Evolutionary conservation across 2,329 filamentous ascomycete species (phyloP).

Genomic region (Alternaria brassicae): DNA sequence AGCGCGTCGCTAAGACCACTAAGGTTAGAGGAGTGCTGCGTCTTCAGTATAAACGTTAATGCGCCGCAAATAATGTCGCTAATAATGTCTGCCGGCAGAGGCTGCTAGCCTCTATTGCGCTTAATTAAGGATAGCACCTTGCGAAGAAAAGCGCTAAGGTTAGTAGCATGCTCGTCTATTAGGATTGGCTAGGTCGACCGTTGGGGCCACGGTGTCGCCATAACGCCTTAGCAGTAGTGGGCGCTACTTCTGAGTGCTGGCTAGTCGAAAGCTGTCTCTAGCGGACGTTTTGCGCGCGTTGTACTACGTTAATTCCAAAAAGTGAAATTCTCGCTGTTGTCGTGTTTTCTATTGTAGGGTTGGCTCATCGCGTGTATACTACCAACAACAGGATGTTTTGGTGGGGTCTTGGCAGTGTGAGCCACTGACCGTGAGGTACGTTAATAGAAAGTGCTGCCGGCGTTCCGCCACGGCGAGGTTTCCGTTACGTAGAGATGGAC

Average conservation of each 20-base stretch:
- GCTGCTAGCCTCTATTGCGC: constrained; percentile 3
- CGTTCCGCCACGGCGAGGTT: too few species aligned
- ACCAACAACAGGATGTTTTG: too few species aligned
- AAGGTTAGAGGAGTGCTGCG: constrained; percentile 25
- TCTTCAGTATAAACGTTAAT: constrained; percentile 26
- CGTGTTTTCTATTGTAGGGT: too few species aligned
- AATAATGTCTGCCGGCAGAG: constrained; percentile 21
- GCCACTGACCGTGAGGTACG: too few species aligned
- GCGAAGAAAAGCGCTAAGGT: constrained; percentile 14
- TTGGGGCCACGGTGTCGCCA: constrained; percentile 3
- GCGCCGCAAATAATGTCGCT: constrained; percentile 16
- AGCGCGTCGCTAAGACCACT: constrained; percentile 16
- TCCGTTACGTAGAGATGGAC: too few species aligned
- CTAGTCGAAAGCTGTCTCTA: constrained; percentile 5
- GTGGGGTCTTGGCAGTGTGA: too few species aligned
- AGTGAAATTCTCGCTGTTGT: constrained; percentile 24
- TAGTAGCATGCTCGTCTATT: constrained; percentile 21
- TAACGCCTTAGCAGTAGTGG: constrained; percentile 17
- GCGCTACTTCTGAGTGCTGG: constrained; percentile 13
- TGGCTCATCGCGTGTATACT: too few species aligned
- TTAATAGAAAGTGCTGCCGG: too few species aligned
- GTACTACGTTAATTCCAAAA: constrained; percentile 22
- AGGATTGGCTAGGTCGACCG: not conserved
- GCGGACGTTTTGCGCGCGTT: constrained; percentile 3
- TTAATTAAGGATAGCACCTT: not conserved